These are phyloP conservation scores for Coemansia sp. DNA, from an alignment of 192 early-diverging fungal genomes.

Conservation along the genomic window DNA sequence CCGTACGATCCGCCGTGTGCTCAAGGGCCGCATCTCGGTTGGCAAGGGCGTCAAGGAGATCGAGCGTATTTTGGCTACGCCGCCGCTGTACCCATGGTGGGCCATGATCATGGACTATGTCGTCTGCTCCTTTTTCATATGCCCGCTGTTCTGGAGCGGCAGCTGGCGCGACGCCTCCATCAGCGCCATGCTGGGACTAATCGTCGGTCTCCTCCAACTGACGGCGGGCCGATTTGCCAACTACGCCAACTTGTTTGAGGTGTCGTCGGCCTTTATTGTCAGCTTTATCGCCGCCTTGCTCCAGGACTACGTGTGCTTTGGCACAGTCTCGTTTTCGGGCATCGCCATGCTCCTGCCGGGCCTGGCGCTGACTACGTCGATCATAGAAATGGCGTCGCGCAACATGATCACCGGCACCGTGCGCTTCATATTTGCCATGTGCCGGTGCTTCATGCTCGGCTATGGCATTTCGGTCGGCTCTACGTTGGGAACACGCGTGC, in stretches of 20 bases:
- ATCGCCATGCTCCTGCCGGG: slow-evolving; percentile 68
- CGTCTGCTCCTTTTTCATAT: slow-evolving; percentile 57
- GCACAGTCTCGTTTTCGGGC: slow-evolving; percentile 59
- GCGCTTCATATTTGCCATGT: slow-evolving; percentile 75
- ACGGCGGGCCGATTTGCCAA: slow-evolving; percentile 59
- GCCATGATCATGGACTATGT: slow-evolving; percentile 57
- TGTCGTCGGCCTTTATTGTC: slow-evolving; percentile 62
- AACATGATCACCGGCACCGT: slow-evolving; percentile 88
- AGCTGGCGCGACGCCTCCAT: slow-evolving; percentile 64
- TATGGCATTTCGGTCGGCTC: slow-evolving; percentile 70
- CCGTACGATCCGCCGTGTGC: slow-evolving; percentile 60
- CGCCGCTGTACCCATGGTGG: slow-evolving; percentile 60
- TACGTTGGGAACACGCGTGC: slow-evolving; percentile 57
- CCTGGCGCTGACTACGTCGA: slow-evolving; percentile 72
- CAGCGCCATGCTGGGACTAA: slow-evolving; percentile 50
- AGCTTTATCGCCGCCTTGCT: slow-evolving; percentile 61
- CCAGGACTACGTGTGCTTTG: slow-evolving; percentile 61
- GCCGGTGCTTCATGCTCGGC: slow-evolving; percentile 73
- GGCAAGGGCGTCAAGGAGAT: slow-evolving; percentile 65
- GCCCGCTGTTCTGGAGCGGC: slow-evolving; percentile 68
- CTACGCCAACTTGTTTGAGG: slow-evolving; percentile 71
- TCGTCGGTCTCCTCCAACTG: slow-evolving; percentile 63
- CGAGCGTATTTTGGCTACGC: slow-evolving; percentile 56
- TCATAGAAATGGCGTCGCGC: slow-evolving; percentile 83
- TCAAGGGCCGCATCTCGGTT: slow-evolving; percentile 60